phyloP scores from a whole-genome alignment of 1,139 yeast genomes.

The Candida sp. region DNA sequence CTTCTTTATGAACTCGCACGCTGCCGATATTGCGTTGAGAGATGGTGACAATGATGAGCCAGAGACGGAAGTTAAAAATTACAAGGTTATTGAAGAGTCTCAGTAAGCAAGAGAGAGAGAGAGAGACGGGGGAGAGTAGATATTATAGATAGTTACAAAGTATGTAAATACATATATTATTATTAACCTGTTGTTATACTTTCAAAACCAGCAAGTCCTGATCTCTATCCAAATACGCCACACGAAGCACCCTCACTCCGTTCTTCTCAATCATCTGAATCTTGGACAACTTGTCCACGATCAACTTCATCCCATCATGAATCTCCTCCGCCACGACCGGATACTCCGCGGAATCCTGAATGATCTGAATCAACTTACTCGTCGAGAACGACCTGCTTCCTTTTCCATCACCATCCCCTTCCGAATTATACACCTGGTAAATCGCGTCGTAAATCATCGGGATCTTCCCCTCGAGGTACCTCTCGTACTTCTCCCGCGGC shows the following conservation, averaged over 20 bases:
- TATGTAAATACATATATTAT: background rate
- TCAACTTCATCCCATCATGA: constrained; percentile 26
- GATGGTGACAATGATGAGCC: constrained; percentile 21
- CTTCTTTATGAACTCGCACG: constrained; percentile 88
- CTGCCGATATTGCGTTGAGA: constrained; percentile 86
- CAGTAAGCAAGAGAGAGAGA: background rate
- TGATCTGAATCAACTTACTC: constrained; percentile 25
- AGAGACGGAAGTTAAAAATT: background rate
- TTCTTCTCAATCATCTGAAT: constrained; percentile 22
- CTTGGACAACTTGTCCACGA: constrained; percentile 21
- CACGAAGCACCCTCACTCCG: constrained; percentile 30
- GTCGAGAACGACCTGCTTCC: constrained; percentile 23
- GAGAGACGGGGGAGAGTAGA: constrained; percentile 3
- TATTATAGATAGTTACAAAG: constrained; percentile 5
- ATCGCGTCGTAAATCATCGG: constrained; percentile 41
- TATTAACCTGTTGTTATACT: background rate
- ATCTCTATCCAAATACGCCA: constrained; percentile 29
- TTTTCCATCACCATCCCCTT: constrained; percentile 12
- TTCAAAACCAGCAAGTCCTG: constrained; percentile 23
- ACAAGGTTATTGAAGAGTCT: background rate
- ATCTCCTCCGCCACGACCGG: constrained; percentile 39
- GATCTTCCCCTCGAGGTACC: constrained; percentile 45
- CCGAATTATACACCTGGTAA: constrained; percentile 29
- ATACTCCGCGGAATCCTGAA: constrained; percentile 38
- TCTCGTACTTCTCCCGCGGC: constrained; percentile 38